A percentile compares a stretch with the other conserved stretches of the same genome.
These are phyloP conservation scores for Agaricales sp. DNA, from an alignment of 1,284 basidiomycete genomes.

Conservation along the genomic window DNA sequence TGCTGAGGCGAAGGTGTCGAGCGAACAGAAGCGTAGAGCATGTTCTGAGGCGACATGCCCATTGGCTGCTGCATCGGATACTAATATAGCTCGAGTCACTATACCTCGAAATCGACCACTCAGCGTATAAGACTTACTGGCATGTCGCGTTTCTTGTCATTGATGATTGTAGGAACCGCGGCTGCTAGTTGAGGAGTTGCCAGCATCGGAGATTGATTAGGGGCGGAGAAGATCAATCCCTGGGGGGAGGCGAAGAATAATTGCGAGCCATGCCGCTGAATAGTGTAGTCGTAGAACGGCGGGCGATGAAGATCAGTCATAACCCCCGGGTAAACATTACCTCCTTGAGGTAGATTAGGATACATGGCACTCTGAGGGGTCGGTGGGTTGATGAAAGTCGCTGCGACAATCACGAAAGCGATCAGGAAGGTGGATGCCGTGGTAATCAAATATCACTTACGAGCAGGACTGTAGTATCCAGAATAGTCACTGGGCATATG, in stretches of 20 bases:
- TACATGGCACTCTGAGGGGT: constrained; percentile 35
- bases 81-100: constrained; percentile 19
- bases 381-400: constrained; percentile 31
- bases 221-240: constrained; percentile 46
- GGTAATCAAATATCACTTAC: neutral
- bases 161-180: constrained; percentile 28
- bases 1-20: constrained; percentile 29
- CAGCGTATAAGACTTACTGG: constrained; percentile 31
- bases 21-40: constrained; percentile 30
- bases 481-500: neutral
- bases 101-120: constrained; percentile 5
- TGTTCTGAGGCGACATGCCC: constrained; percentile 25
- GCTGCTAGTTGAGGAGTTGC: constrained; percentile 30
- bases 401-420: constrained; percentile 29
- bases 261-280: constrained; percentile 40
- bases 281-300: constrained; percentile 54
- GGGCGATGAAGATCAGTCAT: constrained; percentile 34
- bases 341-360: neutral
- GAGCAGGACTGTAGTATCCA: neutral
- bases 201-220: constrained; percentile 43
- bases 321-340: constrained; percentile 20
- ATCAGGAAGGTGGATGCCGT: neutral
- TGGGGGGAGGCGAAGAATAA: constrained; percentile 52
- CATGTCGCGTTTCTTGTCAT: constrained; percentile 49
- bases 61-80: constrained; percentile 40